Percentiles rank a stretch among this genome's conserved stretches.
Evolutionary conservation across 1,139 yeast genomes (phyloP).

Genomic region (Pichia sp.): DNA sequence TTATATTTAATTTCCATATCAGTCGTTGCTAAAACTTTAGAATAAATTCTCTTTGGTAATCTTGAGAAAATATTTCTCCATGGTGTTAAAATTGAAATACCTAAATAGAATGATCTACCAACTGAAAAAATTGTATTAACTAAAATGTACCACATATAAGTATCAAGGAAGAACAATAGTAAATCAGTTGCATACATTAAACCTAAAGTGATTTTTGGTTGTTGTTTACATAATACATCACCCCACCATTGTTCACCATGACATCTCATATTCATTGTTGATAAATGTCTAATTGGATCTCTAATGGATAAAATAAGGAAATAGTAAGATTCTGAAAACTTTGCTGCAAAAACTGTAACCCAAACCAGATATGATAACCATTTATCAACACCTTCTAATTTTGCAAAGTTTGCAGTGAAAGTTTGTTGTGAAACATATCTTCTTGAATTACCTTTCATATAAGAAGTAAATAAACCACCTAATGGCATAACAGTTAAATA

Average conservation of each 20-base stretch:
- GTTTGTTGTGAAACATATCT: constrained; percentile 91
- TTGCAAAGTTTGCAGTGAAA: constrained; percentile 86
- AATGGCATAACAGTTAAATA: constrained; percentile 94
- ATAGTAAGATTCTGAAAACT: constrained; percentile 84
- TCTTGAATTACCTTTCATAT: constrained; percentile 83
- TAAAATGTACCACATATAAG: constrained; percentile 96
- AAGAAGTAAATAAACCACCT: constrained; percentile 93
- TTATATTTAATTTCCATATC: constrained; percentile 99
- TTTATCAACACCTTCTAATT: constrained; percentile 82
- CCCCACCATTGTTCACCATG: constrained; percentile 91
- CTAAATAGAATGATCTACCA: constrained; percentile 95
- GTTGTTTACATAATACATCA: constrained; percentile 66
- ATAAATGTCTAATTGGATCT: constrained; percentile 83
- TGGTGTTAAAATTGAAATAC: constrained; percentile 96
- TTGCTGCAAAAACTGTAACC: constrained; percentile 83
- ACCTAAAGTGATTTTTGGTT: constrained; percentile 82
- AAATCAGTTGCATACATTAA: constrained; percentile 89
- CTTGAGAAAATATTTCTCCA: constrained; percentile 98
- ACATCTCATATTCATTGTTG: constrained; percentile 64
- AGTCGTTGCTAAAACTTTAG: constrained; percentile 93
- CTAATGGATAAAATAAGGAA: constrained; percentile 84
- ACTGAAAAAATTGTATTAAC: constrained; percentile 92
- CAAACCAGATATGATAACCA: constrained; percentile 93
- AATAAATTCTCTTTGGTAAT: constrained; percentile 96
- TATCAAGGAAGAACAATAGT: constrained; percentile 94